Base-by-base conservation (phyloP, 75 land plant genomes). In the Gnetum montanum region DNA sequence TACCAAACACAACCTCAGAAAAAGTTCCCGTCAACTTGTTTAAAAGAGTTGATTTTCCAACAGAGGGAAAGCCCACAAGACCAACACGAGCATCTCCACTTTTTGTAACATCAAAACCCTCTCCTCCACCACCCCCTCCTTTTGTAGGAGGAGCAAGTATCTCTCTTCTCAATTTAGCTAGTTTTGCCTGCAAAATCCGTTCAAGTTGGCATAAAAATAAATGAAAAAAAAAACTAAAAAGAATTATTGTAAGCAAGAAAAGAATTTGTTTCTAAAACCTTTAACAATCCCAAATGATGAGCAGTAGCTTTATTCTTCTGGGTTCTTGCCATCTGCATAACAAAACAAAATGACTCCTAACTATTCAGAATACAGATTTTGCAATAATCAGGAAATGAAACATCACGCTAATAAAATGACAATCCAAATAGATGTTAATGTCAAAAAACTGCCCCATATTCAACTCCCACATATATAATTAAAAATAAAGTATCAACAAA, bases 71-170 rank as follows among this genome's bases (percentile, higher is more conserved):
- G 4, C 99, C 99, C 10, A 95, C 99, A 7, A 95, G 82, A 18
- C 99, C 99, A 46, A 95, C 97, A 52, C 97, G 80, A n/a, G 99
- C 66, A 74, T 95, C 99, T 47, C 99, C 99, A 79, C 99, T 95
- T 68, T 95, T 95, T 41, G 99, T 95, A n/a, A 90, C 99, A 73
- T 95, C 99, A 81, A 95, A 95, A 20, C 99, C 99, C 60, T 95
- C 97, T 46, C 99, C 99, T 54, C 88, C 92, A 46, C 96, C 98
- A 15, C 74, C 74, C 28, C 70, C 62, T 57, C 90, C 81, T 66
- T 84, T 84, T 25, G 98, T 72, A 13, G 97, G 45, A 48, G 99
- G 99, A 26, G 75, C 72, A 57, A 95, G 66, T 23, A 95, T 77
- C 53, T 95, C 99, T 46, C 99, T 67, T 15, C 99, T 77, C 34